A percentile compares a stretch with the other conserved stretches of the same genome.
phyloP scores from a whole-genome alignment of 495 filamentous ascomycete species.

The Penicillium pancosmium region DNA sequence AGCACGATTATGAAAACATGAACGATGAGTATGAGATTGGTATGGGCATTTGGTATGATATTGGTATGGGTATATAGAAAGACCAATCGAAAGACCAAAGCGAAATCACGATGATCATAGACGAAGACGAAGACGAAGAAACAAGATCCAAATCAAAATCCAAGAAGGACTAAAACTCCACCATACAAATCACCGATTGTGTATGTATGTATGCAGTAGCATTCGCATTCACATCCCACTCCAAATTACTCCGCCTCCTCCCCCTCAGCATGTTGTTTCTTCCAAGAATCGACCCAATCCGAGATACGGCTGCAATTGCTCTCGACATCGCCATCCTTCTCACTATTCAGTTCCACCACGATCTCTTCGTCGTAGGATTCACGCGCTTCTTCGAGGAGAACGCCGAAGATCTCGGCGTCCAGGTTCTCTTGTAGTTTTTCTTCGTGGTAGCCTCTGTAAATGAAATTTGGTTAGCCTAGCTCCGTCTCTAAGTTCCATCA shows the following conservation, averaged over 20 bases:
- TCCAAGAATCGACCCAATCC: slow-evolving; percentile 82
- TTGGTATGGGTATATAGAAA: slow-evolving; percentile 19
- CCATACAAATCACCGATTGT: too few species aligned
- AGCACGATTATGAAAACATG: not conserved
- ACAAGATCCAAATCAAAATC: not conserved
- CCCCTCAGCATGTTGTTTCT: slow-evolving; percentile 51
- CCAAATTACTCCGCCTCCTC: slow-evolving; percentile 10
- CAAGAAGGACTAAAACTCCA: too few species aligned
- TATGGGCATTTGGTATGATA: too few species aligned
- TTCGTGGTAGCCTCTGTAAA: slow-evolving; percentile 70
- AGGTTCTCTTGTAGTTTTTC: slow-evolving; percentile 93
- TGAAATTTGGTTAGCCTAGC: slow-evolving; percentile 5
- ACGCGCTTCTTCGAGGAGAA: slow-evolving; percentile 85
- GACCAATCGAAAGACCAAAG: slow-evolving; percentile 3
- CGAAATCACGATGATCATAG: too few species aligned
- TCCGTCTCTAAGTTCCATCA: not conserved
- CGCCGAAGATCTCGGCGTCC: slow-evolving; percentile 96
- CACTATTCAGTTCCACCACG: slow-evolving; percentile 86
- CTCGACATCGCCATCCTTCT: slow-evolving; percentile 80
- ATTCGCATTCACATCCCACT: too few species aligned
- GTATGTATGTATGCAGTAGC: too few species aligned
- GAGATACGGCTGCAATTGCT: slow-evolving; percentile 83
- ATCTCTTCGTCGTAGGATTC: slow-evolving; percentile 87
- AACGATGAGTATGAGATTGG: too few species aligned
- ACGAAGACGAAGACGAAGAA: slow-evolving; percentile 9